Evolutionary conservation across 345 rosid genomes (phyloP), one percentile per base, ranked within the genome.

Genomic region (Gossypium rotundifolium): DNA sequence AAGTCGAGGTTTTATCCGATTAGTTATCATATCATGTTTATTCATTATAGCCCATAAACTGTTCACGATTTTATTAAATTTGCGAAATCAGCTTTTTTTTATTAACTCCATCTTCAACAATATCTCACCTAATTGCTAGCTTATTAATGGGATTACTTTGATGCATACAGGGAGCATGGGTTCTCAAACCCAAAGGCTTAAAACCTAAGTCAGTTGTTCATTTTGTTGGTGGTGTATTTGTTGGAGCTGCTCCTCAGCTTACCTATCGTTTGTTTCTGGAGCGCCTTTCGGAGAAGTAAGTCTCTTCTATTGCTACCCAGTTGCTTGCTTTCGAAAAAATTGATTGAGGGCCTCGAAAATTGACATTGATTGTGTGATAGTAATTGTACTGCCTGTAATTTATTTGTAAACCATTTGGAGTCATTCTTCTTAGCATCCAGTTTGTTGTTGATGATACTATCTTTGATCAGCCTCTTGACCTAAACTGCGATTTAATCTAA

Each of bases 241-340:
- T 94, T 79, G 98, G 98, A 80, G 98, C 98, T 7, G 98, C 98
- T 52, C 98, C 98, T 23, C 98, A 94, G 80, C 89, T 94, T 75
- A 82, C 98, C 9, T 94, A 92, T 78, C 97, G 98, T 14, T 83
- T 87, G 84, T 92, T 94, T 85, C 95, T 94, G 42, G 98, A 94
- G 81, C 86, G 90, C 78, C 91, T 94, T 84, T 86, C 97, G n/a
- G 93, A 92, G 76, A 86, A 84, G 98, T 91, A 72, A 87, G 95
- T 86, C 7, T 22, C 38, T 73, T 22, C 29, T 3, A 58, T 64
- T 66, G 17, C 58, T 69, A 17, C 14, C 23, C n/a, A 7, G 11
- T 78, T 62, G 13, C 38, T 23, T 45, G 8, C 2, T 58, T 17
- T 48, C 58, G 52, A 10, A 17, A 27, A 44, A 48, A 4, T 20